Evolutionary conservation across 805 yeast genomes (phyloP).

Genomic region (Lipomyces orientalis): DNA sequence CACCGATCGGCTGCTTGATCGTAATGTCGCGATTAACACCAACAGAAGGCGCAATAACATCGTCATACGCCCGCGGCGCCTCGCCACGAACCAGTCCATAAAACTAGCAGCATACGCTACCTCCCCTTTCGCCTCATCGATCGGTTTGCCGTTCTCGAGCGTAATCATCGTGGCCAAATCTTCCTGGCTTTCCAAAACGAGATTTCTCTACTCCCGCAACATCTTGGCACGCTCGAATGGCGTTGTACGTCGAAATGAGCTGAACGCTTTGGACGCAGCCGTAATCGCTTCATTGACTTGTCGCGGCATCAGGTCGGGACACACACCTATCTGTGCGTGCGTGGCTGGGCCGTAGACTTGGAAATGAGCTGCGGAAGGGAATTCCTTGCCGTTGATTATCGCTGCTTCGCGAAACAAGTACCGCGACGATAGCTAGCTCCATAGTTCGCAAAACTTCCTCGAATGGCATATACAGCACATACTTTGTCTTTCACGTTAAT

Average conservation of each 20-base stretch:
- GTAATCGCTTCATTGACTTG: constrained; percentile 60
- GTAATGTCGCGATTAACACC: constrained; percentile 56
- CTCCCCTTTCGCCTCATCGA: constrained; percentile 75
- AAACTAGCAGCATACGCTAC: constrained; percentile 70
- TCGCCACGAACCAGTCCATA: constrained; percentile 87
- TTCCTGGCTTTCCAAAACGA: constrained; percentile 61
- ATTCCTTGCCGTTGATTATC: background rate
- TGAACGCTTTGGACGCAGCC: constrained; percentile 61
- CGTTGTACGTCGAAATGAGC: constrained; percentile 56
- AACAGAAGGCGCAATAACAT: constrained; percentile 53
- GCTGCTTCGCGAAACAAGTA: constrained; percentile 1
- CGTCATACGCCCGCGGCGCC: constrained; percentile 76
- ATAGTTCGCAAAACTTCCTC: background rate
- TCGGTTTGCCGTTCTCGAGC: constrained; percentile 76
- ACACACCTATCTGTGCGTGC: constrained; percentile 56
- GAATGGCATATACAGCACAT: background rate
- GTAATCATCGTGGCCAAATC: constrained; percentile 71
- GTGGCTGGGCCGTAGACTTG: constrained; percentile 73
- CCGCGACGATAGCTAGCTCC: background rate
- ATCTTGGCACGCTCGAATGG: constrained; percentile 62
- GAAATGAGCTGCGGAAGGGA: constrained; percentile 8
- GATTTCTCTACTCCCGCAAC: constrained; percentile 57
- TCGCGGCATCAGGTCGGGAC: constrained; percentile 60
- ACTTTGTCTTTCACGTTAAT: background rate
- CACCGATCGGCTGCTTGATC: constrained; percentile 78